These are phyloP conservation scores for Monocercomonoides exilis DNA, from an alignment of 78 protist species.

Conservation along the genomic window DNA sequence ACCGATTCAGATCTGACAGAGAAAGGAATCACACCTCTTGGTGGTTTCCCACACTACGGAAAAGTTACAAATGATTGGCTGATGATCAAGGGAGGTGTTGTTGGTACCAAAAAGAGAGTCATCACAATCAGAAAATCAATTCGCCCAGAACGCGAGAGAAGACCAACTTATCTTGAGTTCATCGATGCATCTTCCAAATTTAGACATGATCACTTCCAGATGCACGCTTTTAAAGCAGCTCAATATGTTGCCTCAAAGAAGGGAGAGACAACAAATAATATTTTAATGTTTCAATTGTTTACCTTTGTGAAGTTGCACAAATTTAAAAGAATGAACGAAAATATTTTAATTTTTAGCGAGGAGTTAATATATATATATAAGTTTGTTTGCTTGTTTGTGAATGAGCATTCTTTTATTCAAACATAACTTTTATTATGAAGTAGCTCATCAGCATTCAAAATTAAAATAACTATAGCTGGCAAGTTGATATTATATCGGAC, in stretches of 20 bases:
- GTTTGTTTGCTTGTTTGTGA: neutral
- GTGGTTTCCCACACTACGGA: constrained; percentile 99
- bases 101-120: too few relatives aligned
- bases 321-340: constrained; percentile 75
- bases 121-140: neutral
- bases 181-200: constrained; percentile 97
- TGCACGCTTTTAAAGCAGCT: too few relatives aligned
- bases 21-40: constrained; percentile 98
- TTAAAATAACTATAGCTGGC: neutral
- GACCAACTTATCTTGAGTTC: constrained; percentile 84
- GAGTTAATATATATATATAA: neutral
- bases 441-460: too few relatives aligned
- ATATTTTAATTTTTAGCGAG: constrained; percentile 22
- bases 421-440: too few relatives aligned
- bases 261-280: neutral
- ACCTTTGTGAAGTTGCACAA: constrained; percentile 83
- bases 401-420: neutral
- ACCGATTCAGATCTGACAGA: constrained; percentile 94
- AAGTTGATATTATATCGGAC: neutral
- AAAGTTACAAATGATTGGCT: constrained; percentile 82
- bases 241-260: neutral
- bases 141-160: too few relatives aligned
- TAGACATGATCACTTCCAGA: constrained; percentile 99
- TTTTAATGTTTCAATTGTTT: neutral
- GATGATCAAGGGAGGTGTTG: constrained; percentile 85